These are phyloP conservation scores for Pichia californica DNA, from an alignment of 805 yeast species.

Conservation along the genomic window DNA sequence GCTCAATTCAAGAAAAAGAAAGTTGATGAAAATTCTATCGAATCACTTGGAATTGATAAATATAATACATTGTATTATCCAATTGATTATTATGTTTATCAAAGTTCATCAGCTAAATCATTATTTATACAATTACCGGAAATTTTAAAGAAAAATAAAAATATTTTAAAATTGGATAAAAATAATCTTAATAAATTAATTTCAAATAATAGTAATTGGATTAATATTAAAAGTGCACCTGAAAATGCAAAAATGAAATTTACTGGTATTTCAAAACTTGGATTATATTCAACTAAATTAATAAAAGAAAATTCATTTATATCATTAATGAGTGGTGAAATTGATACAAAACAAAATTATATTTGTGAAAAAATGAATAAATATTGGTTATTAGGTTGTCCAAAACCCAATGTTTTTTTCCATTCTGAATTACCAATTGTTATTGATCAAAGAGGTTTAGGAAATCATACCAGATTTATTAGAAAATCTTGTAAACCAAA, in stretches of 20 bases:
- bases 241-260: slow-evolving; percentile 55
- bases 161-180: slow-evolving; percentile 18
- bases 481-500: slow-evolving; percentile 75
- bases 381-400: slow-evolving; percentile 67
- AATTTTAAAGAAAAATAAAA: slow-evolving; percentile 18
- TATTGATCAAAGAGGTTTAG: slow-evolving; percentile 74
- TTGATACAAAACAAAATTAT: slow-evolving; percentile 61
- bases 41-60: slow-evolving; percentile 37
- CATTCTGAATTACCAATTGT: slow-evolving; percentile 56
- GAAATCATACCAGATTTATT: slow-evolving; percentile 68
- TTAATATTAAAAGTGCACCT: slow-evolving; percentile 46
- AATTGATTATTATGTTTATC: slow-evolving; percentile 41
- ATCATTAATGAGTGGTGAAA: slow-evolving; percentile 65
- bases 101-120: slow-evolving; percentile 30
- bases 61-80: slow-evolving; percentile 49
- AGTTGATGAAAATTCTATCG: slow-evolving; percentile 31
- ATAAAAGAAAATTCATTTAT: slow-evolving; percentile 46
- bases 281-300: slow-evolving; percentile 41
- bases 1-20: slow-evolving; percentile 27
- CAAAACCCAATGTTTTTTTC: slow-evolving; percentile 51
- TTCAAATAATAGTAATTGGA: slow-evolving; percentile 2
- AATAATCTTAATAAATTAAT: slow-evolving; percentile 22
- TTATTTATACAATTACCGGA: slow-evolving; percentile 23
- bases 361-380: slow-evolving; percentile 64
- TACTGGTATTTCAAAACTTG: slow-evolving; percentile 64